Evolutionary conservation across 2,329 filamentous ascomycete species (phyloP), one percentile per base, ranked within the genome.

Genomic region (Exophiala sp.): DNA sequence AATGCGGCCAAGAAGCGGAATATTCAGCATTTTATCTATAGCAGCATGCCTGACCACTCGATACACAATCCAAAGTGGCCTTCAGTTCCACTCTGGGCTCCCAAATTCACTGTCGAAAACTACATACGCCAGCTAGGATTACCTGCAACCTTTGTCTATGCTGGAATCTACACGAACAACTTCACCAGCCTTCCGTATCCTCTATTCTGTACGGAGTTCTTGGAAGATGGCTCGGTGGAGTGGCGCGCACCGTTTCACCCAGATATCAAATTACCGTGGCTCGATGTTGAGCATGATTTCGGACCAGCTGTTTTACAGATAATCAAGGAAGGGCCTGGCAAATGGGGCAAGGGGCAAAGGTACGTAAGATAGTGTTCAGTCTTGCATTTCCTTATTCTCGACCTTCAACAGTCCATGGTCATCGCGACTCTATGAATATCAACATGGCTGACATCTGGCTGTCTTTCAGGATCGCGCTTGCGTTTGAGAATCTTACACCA

Each of bases 121-220:
- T 95, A 97, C 70, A 82, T 96, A 47, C 84, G 89, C 54, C 83
- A 90, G 68, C 82, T 96, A 38, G 85, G 85, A 8, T 78, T 96
- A 9, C 89, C 89, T 0, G 85, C 91, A 1, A 97, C 92, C 0
- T 97, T 96, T 70, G 86, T 96, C 61, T 96, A 96, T 72, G 90
- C 91, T 8, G 94, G 92, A 55, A 96, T 96, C 65, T 99, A 97
- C 78, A 96, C 97, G 78, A 97, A 97, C 74, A 97, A 99, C 70
- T 99, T 97, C 73, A 97, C 92, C 29, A 94, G 89, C 43, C 79
- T 96, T 32, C 85, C 84, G 1, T 97, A 96, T 67, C 94, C 94
- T 1, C 79, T 97, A 3, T 97, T 97, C 75, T 94, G 91, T 73
- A 95, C 96, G 88, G 90, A 95, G 60, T 76, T 95, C 43, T 85